Percentiles rank a stretch among this genome's conserved stretches.
phyloP scores from a whole-genome alignment of 257 asterid species.

The Gardenia jasminoides region DNA sequence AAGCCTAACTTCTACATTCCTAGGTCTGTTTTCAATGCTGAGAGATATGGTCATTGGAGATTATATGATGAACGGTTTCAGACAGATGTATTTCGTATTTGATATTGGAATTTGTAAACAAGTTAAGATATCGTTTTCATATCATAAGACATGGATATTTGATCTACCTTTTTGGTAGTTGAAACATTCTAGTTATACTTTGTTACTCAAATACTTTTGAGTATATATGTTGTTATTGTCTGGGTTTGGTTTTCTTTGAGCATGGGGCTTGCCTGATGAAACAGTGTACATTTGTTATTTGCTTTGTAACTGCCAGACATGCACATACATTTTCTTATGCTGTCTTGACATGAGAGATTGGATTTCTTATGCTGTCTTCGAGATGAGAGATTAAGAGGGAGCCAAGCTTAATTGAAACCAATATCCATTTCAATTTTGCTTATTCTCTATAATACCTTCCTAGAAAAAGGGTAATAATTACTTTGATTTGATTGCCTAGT shows the following conservation, averaged over 20 bases:
- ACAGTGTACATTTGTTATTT: background rate
- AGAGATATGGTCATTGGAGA: slow-evolving; percentile 83
- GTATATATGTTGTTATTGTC: too few relatives aligned
- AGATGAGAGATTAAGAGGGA: too few relatives aligned
- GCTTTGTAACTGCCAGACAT: background rate
- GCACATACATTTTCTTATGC: background rate
- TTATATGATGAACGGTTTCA: slow-evolving; percentile 83
- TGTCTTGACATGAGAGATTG: background rate
- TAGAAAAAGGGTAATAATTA: background rate
- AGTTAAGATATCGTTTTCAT: background rate
- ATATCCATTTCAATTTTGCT: background rate
- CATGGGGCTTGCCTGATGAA: background rate
- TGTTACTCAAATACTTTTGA: too few relatives aligned
- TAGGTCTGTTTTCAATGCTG: slow-evolving; percentile 50
- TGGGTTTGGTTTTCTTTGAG: background rate
- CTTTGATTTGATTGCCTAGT: background rate
- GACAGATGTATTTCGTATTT: slow-evolving; percentile 73
- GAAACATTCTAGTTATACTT: background rate
- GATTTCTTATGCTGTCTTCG: too few relatives aligned
- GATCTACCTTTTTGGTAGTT: background rate
- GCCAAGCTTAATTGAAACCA: too few relatives aligned
- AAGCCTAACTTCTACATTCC: slow-evolving; percentile 73
- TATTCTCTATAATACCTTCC: background rate
- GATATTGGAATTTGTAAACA: slow-evolving; percentile 19
- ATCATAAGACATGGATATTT: background rate